Percentiles rank a stretch among this genome's conserved stretches.
phyloP scores from a whole-genome alignment of 2,329 filamentous ascomycete species.

The Phyllosticta capitalensis region DNA sequence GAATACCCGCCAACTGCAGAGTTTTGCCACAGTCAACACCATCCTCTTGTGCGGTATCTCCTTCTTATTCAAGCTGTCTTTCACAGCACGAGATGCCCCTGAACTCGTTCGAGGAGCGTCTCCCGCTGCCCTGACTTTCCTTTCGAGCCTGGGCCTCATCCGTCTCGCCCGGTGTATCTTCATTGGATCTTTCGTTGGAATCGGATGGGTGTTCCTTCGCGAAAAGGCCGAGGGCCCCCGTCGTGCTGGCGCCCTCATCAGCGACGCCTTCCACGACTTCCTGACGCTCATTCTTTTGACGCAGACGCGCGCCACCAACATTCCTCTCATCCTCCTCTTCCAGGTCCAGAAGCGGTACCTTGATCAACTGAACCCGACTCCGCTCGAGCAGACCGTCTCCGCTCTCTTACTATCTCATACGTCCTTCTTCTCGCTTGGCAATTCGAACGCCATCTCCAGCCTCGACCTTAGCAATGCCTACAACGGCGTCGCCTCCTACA shows the following conservation, averaged over 20 bases:
- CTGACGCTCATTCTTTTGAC: conserved; percentile 73
- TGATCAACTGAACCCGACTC: conserved; percentile 37
- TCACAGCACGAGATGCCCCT: conserved; percentile 78
- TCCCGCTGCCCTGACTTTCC: conserved; percentile 36
- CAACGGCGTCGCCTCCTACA: conserved; percentile 79
- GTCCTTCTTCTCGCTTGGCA: conserved; percentile 83
- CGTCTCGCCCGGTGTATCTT: conserved; percentile 27
- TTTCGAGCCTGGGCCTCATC: conserved; percentile 32
- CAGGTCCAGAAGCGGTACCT: conserved; percentile 50
- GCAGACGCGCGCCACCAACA: conserved; percentile 75
- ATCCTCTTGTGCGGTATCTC: conserved; percentile 45
- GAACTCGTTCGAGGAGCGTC: conserved; percentile 50
- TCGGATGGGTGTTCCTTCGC: conserved; percentile 15
- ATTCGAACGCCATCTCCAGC: conserved; percentile 91
- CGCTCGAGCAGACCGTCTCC: conserved; percentile 53
- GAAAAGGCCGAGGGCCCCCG: conserved; percentile 3
- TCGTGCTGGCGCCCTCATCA: not conserved
- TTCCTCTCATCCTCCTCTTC: conserved; percentile 74
- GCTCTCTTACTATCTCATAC: conserved; percentile 69
- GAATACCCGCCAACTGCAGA: conserved; percentile 2
- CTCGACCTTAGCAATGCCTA: conserved; percentile 91
- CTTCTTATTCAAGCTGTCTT: conserved; percentile 79
- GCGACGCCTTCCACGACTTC: conserved; percentile 46
- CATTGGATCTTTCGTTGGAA: conserved; percentile 16
- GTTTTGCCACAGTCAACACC: not conserved